phyloP scores from a whole-genome alignment of 345 rosid species.

The Aquilaria yunnanensis region DNA sequence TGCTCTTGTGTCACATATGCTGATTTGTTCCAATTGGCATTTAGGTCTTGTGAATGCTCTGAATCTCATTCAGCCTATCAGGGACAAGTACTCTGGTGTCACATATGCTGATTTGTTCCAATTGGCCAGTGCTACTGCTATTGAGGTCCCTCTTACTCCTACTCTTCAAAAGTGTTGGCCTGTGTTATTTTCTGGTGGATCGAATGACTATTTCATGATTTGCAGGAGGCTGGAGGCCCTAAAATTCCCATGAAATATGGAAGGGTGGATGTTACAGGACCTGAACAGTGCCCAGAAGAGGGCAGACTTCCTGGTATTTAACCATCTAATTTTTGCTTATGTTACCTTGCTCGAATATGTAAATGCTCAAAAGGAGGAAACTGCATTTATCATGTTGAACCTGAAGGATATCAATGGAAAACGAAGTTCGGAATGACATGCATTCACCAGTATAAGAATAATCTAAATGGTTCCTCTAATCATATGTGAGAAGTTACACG shows the following conservation, averaged over 20 bases:
- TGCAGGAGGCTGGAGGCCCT: constrained; percentile 96
- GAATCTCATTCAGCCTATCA: constrained; percentile 70
- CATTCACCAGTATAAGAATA: no score
- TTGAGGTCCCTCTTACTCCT: constrained; percentile 54
- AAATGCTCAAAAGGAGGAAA: no score
- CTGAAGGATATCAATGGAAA: no score
- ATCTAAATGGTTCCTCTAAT: no score
- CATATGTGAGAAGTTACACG: no score
- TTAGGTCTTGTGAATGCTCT: constrained; percentile 83
- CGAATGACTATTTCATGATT: constrained; percentile 9
- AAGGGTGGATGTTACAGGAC: constrained; percentile 67
- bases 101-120: constrained; percentile 93
- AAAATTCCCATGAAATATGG: constrained; percentile 92
- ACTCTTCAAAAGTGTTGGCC: background rate
- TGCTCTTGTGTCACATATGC: constrained; percentile 75
- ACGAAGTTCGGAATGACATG: no score
- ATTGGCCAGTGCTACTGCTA: constrained; percentile 89
- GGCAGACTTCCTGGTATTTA: constrained; percentile 94
- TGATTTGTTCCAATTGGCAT: constrained; percentile 64
- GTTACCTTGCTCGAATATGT: background rate
- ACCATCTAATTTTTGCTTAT: constrained; percentile 4
- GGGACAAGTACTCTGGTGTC: constrained; percentile 73
- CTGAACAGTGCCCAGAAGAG: constrained; percentile 91
- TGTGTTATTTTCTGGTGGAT: background rate
- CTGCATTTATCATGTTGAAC: no score